These are phyloP conservation scores for Globisporangium spinosum DNA, from an alignment of 352 stramenopile species.

Conservation along the genomic window DNA sequence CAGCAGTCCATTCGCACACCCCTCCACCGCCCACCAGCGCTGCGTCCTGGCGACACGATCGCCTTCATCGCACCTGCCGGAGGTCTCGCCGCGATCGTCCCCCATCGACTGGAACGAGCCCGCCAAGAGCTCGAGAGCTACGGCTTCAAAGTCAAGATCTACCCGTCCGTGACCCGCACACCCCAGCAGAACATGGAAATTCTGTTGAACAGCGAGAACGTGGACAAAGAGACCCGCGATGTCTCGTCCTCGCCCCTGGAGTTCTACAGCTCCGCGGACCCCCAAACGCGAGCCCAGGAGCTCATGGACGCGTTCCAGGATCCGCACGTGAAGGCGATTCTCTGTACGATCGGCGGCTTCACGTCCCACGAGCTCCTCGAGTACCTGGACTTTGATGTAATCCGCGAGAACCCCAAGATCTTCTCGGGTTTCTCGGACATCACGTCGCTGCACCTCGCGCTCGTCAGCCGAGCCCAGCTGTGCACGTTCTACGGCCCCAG, in stretches of 20 bases:
- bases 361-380: constrained; percentile 61
- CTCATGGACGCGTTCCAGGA: constrained; percentile 56
- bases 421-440: constrained; percentile 63
- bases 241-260: not conserved
- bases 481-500: constrained; percentile 63
- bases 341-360: constrained; percentile 55
- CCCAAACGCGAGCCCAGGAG: constrained; percentile 34
- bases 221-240: constrained; percentile 1
- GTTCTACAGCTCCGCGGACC: constrained; percentile 47
- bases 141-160: constrained; percentile 48
- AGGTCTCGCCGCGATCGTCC: constrained; percentile 35
- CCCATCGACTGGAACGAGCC: constrained; percentile 42
- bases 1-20: not conserved
- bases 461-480: constrained; percentile 37
- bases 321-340: constrained; percentile 34
- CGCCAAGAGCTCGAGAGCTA: constrained; percentile 27
- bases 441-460: constrained; percentile 55
- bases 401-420: constrained; percentile 43
- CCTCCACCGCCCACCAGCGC: constrained; percentile 20
- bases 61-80: constrained; percentile 50
- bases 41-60: constrained; percentile 40
- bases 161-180: constrained; percentile 31
- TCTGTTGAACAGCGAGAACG: constrained; percentile 3
- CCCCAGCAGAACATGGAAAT: constrained; percentile 29
- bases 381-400: constrained; percentile 50